Evolutionary conservation across 164 flowering plant species (phyloP).

Genomic region (Malania oleifera): DNA sequence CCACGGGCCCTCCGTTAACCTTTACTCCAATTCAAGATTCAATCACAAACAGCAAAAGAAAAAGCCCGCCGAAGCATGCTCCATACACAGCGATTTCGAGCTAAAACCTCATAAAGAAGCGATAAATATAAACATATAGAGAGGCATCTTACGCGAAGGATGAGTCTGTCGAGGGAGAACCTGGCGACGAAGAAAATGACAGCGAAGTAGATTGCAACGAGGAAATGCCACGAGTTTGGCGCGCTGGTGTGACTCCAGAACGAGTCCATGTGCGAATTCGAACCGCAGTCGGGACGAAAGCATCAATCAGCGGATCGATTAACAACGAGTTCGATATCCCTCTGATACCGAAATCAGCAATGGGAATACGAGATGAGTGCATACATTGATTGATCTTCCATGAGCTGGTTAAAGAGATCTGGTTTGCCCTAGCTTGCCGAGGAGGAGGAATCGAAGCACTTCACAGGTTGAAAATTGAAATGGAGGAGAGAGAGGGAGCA

Average conservation of each 20-base stretch:
- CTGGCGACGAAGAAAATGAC: conserved; percentile 44
- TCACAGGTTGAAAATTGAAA: not conserved
- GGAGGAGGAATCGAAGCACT: no score
- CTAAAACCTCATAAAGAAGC: not conserved
- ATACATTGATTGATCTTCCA: no score
- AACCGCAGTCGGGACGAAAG: not conserved
- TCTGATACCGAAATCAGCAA: no score
- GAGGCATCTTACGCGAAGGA: conserved; percentile 49
- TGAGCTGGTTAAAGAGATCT: no score
- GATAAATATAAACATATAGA: not conserved
- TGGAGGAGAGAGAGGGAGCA: not conserved
- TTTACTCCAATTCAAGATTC: not conserved
- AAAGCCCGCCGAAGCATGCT: not conserved
- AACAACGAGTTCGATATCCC: not conserved
- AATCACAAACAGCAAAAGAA: not conserved
- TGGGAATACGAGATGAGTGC: no score
- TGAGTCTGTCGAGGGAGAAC: conserved; percentile 53
- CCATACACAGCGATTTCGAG: not conserved
- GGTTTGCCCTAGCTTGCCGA: no score
- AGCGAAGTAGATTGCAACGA: conserved; percentile 47
- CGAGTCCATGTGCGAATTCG: conserved; percentile 35
- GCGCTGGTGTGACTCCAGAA: conserved; percentile 27
- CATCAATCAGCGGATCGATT: conserved; percentile 7
- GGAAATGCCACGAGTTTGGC: conserved; percentile 34
- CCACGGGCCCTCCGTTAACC: no score